Evolutionary conservation across 257 asterid species (phyloP), one percentile per base, ranked within the genome.

Genomic region (Fraxinus quadrangulata): DNA sequence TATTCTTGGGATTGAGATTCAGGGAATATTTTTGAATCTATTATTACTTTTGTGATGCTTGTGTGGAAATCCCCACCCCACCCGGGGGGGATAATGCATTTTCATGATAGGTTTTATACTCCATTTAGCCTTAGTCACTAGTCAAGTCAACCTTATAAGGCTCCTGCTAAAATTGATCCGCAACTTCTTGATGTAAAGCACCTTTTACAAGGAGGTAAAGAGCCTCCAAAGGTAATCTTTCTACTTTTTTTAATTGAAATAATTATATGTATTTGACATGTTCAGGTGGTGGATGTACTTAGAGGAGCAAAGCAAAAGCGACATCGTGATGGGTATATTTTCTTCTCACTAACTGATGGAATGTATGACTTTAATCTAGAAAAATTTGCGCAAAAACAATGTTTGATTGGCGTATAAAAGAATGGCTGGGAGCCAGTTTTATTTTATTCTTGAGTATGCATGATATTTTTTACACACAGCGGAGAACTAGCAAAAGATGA

Each of bases 111-210:
- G 26, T 54, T 54, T 6, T 54, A 26, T 54, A 17, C 65, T 54
- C 65, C 65, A 17, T 54, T 51, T 54, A 54, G 65, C 65, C 26
- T 19, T 7, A 61, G 31, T 61, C 68, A 61, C 68, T 8, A 23
- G 65, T 54, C 26, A 6, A 17, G 65, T 19, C 23, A 54, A 54
- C 67, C 26, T 56, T 56, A 56, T 19, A 96, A 89, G 85, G 99
- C 97, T 36, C 98, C 98, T 73, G 90, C 94, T 2, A 96, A 96
- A 96, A 96, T 96, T 73, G 98, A 96, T 84, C 98, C 97, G 23
- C 92, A 95, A 12, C 94, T 96, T 67, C 94, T 96, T 66, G 98
- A 96, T 88, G 83, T 90, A 4, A 93, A 93, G 80, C 97, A 93
- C 84, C 91, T 93, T 63, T 96, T 96, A 74, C 89, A 88, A 84